These are phyloP conservation scores for Nicotiana paniculata DNA, from an alignment of 257 asterid genomes.

Conservation along the genomic window DNA sequence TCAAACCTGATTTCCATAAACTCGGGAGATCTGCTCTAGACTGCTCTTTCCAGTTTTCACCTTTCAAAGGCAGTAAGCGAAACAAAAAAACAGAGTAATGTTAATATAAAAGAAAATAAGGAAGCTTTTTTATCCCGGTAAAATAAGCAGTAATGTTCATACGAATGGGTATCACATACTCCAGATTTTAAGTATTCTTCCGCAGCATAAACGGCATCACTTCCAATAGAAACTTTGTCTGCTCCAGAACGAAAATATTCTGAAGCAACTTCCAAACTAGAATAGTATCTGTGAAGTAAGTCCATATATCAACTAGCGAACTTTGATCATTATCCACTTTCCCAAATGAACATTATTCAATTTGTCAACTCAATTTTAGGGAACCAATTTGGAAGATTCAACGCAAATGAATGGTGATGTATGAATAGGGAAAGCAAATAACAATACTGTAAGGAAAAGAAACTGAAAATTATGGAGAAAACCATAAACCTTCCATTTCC, in stretches of 20 bases:
- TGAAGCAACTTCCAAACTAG: slow-evolving; percentile 96
- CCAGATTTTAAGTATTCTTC: slow-evolving; percentile 81
- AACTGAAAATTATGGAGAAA: background rate
- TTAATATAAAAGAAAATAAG: background rate
- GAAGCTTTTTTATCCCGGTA: background rate
- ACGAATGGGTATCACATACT: slow-evolving; percentile 29
- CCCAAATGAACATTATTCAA: background rate
- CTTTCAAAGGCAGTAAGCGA: slow-evolving; percentile 22
- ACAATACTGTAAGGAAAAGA: slow-evolving; percentile 1
- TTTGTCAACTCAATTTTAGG: background rate
- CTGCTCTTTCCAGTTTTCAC: slow-evolving; percentile 91
- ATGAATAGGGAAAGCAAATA: background rate
- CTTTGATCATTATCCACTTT: background rate
- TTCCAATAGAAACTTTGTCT: slow-evolving; percentile 92
- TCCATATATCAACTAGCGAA: background rate
- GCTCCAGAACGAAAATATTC: slow-evolving; percentile 98
- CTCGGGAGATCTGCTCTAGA: slow-evolving; percentile 85
- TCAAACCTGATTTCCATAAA: slow-evolving; percentile 88
- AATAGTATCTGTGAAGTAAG: slow-evolving; percentile 54
- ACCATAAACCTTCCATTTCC: slow-evolving; percentile 60
- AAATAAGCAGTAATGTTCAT: background rate
- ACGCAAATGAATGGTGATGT: background rate
- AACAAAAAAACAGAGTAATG: slow-evolving; percentile 13
- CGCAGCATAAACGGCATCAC: slow-evolving; percentile 98
- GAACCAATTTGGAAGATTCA: background rate